Base-by-base conservation (phyloP, 2,329 filamentous ascomycete genomes). In the Alternaria sp. region DNA sequence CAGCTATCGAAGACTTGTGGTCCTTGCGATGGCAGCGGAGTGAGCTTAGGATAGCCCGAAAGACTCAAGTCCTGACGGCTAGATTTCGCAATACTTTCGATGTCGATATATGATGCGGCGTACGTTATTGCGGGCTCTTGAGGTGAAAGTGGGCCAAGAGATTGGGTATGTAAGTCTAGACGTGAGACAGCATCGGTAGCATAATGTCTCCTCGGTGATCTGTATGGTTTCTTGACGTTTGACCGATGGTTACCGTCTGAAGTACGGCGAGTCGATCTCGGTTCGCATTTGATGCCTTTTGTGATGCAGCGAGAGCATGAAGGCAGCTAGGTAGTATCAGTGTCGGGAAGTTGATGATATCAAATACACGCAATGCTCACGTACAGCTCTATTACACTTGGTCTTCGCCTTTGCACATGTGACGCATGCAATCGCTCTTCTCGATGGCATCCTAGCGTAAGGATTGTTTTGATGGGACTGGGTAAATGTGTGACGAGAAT, bases 341-440 rank as follows among this genome's bases (percentile, higher is more conserved):
- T 40, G 21, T 51, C 44, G 13, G 33, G 14, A 23, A n/a, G 39
- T 8, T 21, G 4, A 33, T 31, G 0, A 28, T 9, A 13, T 28
- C 13, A 29, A 31, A 13, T 5, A 6, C 10, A 21, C 44, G 59
- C 67, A 2, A 14, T 40, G 21, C 37, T 59, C 68, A 58, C 72
- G 54, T 58, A 76, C 74, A 56, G 66, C 67, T 65, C 76, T 77
- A 53, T 77, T 73, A 55, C 75, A 77, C 62, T 76, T 74, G 8
- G 75, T 76, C 61, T 77, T 77, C 44, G 75, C 75, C 61, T 76
- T 77, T 26, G 75, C 75, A 58, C 75, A 77, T 56, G 74, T 74
- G 4, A 75, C 75, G 63, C 75, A 77, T 49, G 75, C 73, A 52
- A 77, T 77, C n/a, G 74, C 71, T 69, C 75, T 67, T 58, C 73